Evolutionary conservation across 768 basidiomycete species (phyloP), one percentile per base, ranked within the genome.

Genomic region (Calocybe gangraenosa): DNA sequence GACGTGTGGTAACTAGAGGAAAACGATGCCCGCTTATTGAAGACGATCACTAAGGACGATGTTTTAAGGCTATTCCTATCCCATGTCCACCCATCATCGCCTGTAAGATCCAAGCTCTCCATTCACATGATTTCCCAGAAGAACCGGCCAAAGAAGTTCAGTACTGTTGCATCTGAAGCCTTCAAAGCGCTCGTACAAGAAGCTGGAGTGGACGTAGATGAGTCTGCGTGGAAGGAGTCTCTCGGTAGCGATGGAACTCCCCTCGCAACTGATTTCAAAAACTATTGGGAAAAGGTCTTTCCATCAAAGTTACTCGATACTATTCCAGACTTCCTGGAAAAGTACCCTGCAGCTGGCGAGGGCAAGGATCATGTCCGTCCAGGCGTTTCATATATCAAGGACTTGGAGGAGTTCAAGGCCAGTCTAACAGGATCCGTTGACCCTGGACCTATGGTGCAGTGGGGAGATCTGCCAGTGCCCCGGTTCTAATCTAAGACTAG

Each of bases 101-200:
- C 68, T 21, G 75, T 70, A 2, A 82, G 94, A 31, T 73, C 86
- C 11, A 98, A 98, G 65, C 67, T 92, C 41, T 92, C 93, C 1
- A 71, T 90, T 37, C 95, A 94, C 51, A 70, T 89, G 65, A 70
- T 73, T 36, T 91, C 90, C 9, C 82, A 82, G 57, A 85, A 78
- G 61, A 75, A 77, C 14, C 75, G 64, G 7, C 68, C 69, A 2
- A 74, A 73, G 57, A 80, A 73, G 50, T 74, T 92, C 59, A 88
- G 87, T 57, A 58, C 68, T 1, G 72, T 77, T 3, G 82, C 88
- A 3, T 71, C 78, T 30, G 65, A 77, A 46, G 82, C 78, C 4
- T 86, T 93, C 51, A 74, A 80, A 48, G 61, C 59, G 10, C 59
- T 71, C 9, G 68, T 90, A 19, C 72, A 66, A 28, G 63, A 67